These are phyloP conservation scores for Claviceps purpurea DNA, from an alignment of 2,329 filamentous ascomycete species.

Conservation along the genomic window DNA sequence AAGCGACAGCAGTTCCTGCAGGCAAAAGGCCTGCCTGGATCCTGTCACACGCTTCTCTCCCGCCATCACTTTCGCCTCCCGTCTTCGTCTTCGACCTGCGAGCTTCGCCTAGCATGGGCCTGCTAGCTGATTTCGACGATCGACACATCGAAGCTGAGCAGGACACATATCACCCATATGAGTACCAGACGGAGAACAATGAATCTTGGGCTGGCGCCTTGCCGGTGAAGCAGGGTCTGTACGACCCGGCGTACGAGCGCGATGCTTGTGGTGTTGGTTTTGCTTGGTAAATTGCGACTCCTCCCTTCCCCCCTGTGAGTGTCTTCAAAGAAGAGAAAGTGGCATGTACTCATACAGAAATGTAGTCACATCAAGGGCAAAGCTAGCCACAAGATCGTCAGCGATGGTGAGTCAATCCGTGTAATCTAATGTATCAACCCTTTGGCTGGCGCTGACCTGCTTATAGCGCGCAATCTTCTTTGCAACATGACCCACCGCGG, in stretches of 20 bases:
- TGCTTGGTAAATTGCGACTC: slow-evolving; percentile 65
- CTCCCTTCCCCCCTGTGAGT: not conserved
- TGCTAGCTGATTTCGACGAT: slow-evolving; percentile 54
- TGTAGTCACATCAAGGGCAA: slow-evolving; percentile 93
- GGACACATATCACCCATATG: slow-evolving; percentile 56
- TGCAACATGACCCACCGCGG: slow-evolving; percentile 99
- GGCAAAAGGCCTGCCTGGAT: slow-evolving; percentile 3
- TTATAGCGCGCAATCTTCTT: slow-evolving; percentile 50
- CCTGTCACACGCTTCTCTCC: not conserved
- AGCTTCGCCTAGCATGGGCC: slow-evolving; percentile 55
- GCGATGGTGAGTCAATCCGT: slow-evolving; percentile 60
- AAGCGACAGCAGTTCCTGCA: slow-evolving; percentile 3
- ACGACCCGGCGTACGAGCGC: slow-evolving; percentile 91
- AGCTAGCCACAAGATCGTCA: slow-evolving; percentile 95
- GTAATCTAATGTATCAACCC: not conserved
- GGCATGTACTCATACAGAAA: not conserved
- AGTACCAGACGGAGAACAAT: slow-evolving; percentile 80
- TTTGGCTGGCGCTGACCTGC: slow-evolving; percentile 1
- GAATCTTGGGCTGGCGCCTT: slow-evolving; percentile 84
- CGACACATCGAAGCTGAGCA: slow-evolving; percentile 50
- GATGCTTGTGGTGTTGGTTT: slow-evolving; percentile 99
- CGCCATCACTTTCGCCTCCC: not conserved
- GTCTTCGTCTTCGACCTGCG: slow-evolving; percentile 1
- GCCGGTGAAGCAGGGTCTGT: slow-evolving; percentile 95
- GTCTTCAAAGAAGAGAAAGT: not conserved